phyloP scores from a whole-genome alignment of 441 rosid genomes.

The Codiaeum variegatum region DNA sequence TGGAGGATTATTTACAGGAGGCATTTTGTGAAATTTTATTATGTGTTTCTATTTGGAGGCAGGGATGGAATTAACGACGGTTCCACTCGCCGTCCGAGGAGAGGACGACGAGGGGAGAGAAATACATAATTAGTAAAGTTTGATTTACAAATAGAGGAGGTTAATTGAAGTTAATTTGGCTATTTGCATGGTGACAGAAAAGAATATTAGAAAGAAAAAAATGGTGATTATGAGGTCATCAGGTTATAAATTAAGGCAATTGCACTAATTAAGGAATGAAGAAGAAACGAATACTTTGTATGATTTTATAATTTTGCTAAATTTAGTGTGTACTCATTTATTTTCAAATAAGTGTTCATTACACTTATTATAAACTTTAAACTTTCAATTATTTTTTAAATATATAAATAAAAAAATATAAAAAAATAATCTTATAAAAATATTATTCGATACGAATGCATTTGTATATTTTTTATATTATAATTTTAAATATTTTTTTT shows the following conservation, averaged over 20 bases:
- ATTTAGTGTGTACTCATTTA: too few relatives aligned
- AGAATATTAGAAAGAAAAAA: neutral
- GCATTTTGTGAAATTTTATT: slow-evolving; percentile 25
- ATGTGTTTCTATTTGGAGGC: neutral
- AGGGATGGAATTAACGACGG: neutral
- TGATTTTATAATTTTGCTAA: too few relatives aligned
- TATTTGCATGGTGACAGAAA: neutral
- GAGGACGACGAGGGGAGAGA: slow-evolving; percentile 29
- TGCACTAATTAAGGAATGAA: too few relatives aligned
- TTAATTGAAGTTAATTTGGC: neutral
- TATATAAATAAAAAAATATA: too few relatives aligned
- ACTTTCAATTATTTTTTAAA: too few relatives aligned
- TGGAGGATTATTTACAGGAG: slow-evolving; percentile 28
- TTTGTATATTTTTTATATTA: too few relatives aligned
- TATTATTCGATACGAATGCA: too few relatives aligned
- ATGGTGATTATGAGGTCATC: neutral
- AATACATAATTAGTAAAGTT: neutral
- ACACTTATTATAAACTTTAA: too few relatives aligned
- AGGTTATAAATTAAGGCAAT: neutral
- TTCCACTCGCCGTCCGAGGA: slow-evolving; percentile 23
- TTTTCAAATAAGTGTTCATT: too few relatives aligned
- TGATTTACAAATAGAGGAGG: neutral
- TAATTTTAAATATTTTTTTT: too few relatives aligned
- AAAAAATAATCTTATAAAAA: too few relatives aligned
- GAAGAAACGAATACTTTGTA: neutral